Evolutionary conservation across 441 rosid genomes (phyloP).

Genomic region (Lepidium campestre): DNA sequence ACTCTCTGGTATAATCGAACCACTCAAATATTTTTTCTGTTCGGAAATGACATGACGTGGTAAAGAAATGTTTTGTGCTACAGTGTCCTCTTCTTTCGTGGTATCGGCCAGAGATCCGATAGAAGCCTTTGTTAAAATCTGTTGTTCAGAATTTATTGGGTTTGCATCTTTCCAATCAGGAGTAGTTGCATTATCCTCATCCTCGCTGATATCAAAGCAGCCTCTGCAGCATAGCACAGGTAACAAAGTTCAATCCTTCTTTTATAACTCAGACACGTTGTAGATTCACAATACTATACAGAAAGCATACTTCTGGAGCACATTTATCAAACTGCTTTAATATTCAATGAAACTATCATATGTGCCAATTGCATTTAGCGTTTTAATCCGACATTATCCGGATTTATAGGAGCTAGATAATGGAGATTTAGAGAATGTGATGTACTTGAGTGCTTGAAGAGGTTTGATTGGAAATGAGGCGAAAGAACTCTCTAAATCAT

Average conservation of each 20-base stretch:
- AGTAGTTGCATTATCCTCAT: constrained; percentile 52
- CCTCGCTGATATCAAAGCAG: constrained; percentile 83
- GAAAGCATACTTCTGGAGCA: background rate
- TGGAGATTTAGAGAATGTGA: constrained; percentile 1
- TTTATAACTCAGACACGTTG: background rate
- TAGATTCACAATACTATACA: background rate
- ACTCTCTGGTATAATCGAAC: constrained; percentile 61
- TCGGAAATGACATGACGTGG: constrained; percentile 40
- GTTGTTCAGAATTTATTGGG: constrained; percentile 43
- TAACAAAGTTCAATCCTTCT: background rate
- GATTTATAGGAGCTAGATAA: background rate
- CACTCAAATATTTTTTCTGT: constrained; percentile 54
- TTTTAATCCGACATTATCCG: background rate
- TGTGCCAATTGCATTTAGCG: background rate
- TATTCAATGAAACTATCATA: background rate
- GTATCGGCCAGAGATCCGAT: constrained; percentile 33
- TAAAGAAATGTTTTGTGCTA: constrained; percentile 38
- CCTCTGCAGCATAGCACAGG: constrained; percentile 47
- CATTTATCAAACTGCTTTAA: background rate
- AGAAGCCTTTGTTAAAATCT: constrained; percentile 35
- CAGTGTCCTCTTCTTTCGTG: constrained; percentile 43
- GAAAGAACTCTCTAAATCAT: constrained; percentile 73
- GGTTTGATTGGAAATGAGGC: constrained; percentile 82
- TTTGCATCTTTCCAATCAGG: constrained; percentile 47
- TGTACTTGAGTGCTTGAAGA: constrained; percentile 85